Conservation (phyloP, 768 basidiomycete genomes). For the Termitomyces sp. region DNA sequence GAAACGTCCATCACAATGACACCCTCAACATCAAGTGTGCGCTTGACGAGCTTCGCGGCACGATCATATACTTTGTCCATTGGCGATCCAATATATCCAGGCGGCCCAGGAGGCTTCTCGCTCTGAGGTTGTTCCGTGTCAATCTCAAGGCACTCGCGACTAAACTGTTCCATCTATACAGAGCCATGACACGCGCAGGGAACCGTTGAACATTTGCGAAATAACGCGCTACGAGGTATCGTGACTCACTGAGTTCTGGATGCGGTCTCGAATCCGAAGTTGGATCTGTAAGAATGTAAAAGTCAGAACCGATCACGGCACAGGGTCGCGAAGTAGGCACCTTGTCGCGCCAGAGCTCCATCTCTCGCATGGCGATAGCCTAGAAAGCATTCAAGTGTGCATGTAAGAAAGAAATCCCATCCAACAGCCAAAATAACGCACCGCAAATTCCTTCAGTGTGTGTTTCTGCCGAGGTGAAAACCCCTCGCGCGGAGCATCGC, state of each 20-base stretch:
- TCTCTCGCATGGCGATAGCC: constrained; percentile 90
- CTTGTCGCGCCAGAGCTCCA: constrained; percentile 96
- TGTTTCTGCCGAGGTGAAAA: constrained; percentile 88
- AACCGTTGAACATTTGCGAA: background rate
- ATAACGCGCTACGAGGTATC: background rate
- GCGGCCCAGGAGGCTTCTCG: constrained; percentile 30
- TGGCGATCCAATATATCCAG: constrained; percentile 36
- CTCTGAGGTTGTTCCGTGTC: constrained; percentile 53
- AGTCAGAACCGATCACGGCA: background rate
- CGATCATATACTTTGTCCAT: constrained; percentile 92
- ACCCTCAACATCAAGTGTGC: constrained; percentile 89
- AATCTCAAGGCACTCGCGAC: constrained; percentile 90
- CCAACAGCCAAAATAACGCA: constrained; percentile 27
- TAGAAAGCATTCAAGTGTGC: constrained; percentile 12
- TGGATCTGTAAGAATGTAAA: constrained; percentile 57
- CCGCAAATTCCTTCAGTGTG: constrained; percentile 92
- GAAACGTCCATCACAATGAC: constrained; percentile 92
- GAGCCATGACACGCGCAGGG: background rate
- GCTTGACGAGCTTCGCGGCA: constrained; percentile 86
- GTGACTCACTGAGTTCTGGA: constrained; percentile 76
- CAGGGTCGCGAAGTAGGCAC: constrained; percentile 20
- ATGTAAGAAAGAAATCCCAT: background rate
- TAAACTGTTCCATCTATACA: constrained; percentile 88
- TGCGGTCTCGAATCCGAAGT: constrained; percentile 83
- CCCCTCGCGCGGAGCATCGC: constrained; percentile 77